Percentiles rank a stretch among this genome's conserved stretches.
Conservation (phyloP, 805 yeast genomes). For the Schwanniomyces polymorphus region DNA sequence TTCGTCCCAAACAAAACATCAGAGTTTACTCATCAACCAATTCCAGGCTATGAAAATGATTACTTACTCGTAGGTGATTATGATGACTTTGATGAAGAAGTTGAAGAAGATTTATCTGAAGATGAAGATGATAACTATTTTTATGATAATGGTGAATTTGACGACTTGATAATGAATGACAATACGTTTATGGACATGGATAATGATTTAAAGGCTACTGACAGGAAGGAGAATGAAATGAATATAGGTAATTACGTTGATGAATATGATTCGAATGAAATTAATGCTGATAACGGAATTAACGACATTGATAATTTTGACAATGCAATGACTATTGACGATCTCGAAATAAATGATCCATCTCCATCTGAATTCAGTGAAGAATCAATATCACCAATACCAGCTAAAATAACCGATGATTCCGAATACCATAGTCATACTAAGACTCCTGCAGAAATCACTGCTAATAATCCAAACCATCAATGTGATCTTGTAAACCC, state of each 20-base stretch:
- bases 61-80: constrained; percentile 27
- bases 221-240: constrained; percentile 8
- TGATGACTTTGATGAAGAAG: constrained; percentile 42
- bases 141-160: constrained; percentile 37
- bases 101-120: constrained; percentile 42
- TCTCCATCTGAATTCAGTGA: constrained; percentile 2
- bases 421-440: constrained; percentile 5
- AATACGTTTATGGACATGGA: constrained; percentile 6
- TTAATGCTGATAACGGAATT: constrained; percentile 1
- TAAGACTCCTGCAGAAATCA: constrained; percentile 30
- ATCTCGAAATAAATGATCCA: constrained; percentile 3
- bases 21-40: constrained; percentile 8
- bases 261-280: constrained; percentile 7
- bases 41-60: constrained; percentile 37
- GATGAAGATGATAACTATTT: constrained; percentile 40
- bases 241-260: constrained; percentile 14
- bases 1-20: constrained; percentile 23
- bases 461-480: constrained; percentile 43
- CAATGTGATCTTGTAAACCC: constrained; percentile 63
- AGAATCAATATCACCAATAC: constrained; percentile 1
- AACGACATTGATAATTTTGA: constrained; percentile 5
- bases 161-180: constrained; percentile 20
- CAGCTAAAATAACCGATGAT: neutral
- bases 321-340: constrained; percentile 13
- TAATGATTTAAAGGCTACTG: constrained; percentile 2